Evolutionary conservation across 257 asterid genomes (phyloP).

Genomic region (Solanum lignicaule): DNA sequence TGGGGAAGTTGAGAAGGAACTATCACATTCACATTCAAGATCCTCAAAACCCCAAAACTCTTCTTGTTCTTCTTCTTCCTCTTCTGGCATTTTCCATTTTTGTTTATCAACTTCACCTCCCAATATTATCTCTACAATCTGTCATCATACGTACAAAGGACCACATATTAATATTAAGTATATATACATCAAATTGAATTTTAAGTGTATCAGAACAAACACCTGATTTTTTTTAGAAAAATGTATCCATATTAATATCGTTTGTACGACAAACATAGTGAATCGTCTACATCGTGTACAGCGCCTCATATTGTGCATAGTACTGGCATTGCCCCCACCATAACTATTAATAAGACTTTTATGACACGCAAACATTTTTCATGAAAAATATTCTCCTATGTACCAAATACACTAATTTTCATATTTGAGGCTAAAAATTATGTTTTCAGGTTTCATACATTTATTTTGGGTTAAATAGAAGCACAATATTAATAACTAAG

Average conservation of each 20-base stretch:
- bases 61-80: slow-evolving; percentile 58
- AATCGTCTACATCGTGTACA: background rate
- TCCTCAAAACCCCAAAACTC: slow-evolving; percentile 88
- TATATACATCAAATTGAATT: background rate
- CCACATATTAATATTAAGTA: background rate
- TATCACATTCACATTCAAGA: slow-evolving; percentile 69
- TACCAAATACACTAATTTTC: background rate
- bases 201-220: background rate
- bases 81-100: slow-evolving; percentile 68
- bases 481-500: background rate
- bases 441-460: background rate
- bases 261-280: background rate
- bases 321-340: background rate
- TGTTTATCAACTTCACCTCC: slow-evolving; percentile 50
- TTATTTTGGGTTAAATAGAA: background rate
- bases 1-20: slow-evolving; percentile 49
- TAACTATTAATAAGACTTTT: background rate
- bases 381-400: background rate
- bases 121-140: slow-evolving; percentile 59
- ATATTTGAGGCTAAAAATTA: background rate
- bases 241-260: background rate
- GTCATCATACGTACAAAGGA: background rate
- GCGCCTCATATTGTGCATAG: background rate
- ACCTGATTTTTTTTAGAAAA: background rate
- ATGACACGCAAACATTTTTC: background rate